Base-by-base conservation (phyloP, 495 filamentous ascomycete genomes). In the Talaromyces trachyspermus region DNA sequence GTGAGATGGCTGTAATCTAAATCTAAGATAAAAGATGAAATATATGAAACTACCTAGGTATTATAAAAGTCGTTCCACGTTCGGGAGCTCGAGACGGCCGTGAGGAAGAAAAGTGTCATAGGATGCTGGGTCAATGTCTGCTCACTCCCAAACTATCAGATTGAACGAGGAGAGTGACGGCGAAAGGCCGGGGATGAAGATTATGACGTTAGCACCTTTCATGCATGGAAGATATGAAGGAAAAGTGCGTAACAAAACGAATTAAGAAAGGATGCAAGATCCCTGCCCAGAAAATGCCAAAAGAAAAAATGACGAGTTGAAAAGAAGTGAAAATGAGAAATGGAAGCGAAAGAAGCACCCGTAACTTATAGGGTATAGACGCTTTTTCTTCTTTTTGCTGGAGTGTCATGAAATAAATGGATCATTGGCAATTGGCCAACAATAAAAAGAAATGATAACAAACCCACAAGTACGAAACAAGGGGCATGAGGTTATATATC, bases 1-100 rank as follows among this genome's bases (percentile, higher is more conserved):
- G 14, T 46, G 44, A 46, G 32, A 33, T 19, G n/a, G 44, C 30
- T n/a, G 25, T 46, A 19, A 37, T 46, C 44, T 46, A 46, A 46
- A 46, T 46, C 44, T 46, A 46, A 46, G 23, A 37, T 17, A 46
- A 46, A 35, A 25, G 17, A 17, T n/a, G 23, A 32, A 23, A 30
- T 42, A n/a, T 24, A 17, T 32, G 15, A 10, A 23, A 18, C 39
- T 8, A 25, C n/a, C n/a, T n/a, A n/a, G n/a, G n/a, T n/a, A n/a
- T n/a, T n/a, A n/a, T n/a, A 24, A 42, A 4, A 8, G 5, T 22
- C 39, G 15, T 5, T 26, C 9, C 22, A 24, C 19, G 44, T 17
- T 46, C 29, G 30, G 44, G 29, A 24, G 29, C n/a, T 32, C 30
- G 25, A 46, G 32, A 46, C 29, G 14, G 44, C 26, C 26, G 22